These are phyloP conservation scores for Firmiana major DNA, from an alignment of 345 rosid genomes.

Conservation along the genomic window DNA sequence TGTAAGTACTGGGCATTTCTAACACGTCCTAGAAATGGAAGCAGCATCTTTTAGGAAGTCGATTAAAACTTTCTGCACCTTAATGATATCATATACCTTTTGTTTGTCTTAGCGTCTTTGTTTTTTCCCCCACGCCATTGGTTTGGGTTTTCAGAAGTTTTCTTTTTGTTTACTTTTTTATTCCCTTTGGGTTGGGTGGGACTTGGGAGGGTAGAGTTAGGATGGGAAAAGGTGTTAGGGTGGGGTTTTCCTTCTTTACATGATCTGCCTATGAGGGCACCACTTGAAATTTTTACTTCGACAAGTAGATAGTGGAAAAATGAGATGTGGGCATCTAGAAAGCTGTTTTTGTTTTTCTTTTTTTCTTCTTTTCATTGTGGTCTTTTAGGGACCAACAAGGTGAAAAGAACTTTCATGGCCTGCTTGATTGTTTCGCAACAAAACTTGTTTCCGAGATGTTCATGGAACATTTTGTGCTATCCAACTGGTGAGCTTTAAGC, in stretches of 20 bases:
- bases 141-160: not conserved
- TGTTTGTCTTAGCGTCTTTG: not conserved
- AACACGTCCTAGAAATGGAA: constrained; percentile 18
- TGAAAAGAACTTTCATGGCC: not conserved
- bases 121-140: not conserved
- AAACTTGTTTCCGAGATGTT: not conserved
- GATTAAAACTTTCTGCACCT: not conserved
- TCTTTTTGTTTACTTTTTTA: not conserved
- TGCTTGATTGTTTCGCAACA: not conserved
- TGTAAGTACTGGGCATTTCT: constrained; percentile 23
- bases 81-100: not conserved
- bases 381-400: not conserved
- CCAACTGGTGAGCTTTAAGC: not conserved
- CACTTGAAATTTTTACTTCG: not conserved
- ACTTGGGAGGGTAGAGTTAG: not conserved
- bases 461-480: not conserved
- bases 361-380: not conserved
- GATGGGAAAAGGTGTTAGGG: too few species aligned
- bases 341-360: too few species aligned
- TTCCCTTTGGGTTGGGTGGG: not conserved
- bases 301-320: not conserved
- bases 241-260: not conserved
- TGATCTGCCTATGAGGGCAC: not conserved
- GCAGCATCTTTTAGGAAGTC: constrained; percentile 10
- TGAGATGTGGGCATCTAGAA: not conserved